Conservation (phyloP, 2,329 filamentous ascomycete genomes). For the Fusarium acutatum region DNA sequence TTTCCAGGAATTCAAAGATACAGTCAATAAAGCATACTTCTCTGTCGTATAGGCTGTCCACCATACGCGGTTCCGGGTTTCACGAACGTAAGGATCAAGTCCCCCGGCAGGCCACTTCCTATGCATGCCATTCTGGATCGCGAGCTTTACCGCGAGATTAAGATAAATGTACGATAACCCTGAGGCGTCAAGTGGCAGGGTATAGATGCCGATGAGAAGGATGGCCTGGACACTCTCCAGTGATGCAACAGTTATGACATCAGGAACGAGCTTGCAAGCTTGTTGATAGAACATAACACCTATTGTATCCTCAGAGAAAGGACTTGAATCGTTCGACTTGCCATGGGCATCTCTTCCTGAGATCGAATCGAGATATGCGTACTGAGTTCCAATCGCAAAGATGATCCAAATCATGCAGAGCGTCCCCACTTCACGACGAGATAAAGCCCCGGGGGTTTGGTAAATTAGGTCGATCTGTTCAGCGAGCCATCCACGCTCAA, state of each 20-base stretch:
- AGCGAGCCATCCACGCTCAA: constrained; percentile 54
- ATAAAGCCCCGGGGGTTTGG: constrained; percentile 48
- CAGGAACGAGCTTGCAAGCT: constrained; percentile 62
- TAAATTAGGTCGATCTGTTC: constrained; percentile 54
- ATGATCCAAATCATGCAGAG: constrained; percentile 57
- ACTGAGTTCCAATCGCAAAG: constrained; percentile 61
- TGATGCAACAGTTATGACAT: constrained; percentile 64
- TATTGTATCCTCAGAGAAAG: constrained; percentile 60
- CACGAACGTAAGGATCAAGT: constrained; percentile 57
- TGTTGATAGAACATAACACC: constrained; percentile 66
- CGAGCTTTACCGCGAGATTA: constrained; percentile 63
- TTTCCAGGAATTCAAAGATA: not conserved
- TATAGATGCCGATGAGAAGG: constrained; percentile 63
- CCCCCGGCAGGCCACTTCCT: constrained; percentile 58
- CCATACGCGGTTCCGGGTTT: constrained; percentile 64
- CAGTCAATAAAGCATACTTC: constrained; percentile 49
- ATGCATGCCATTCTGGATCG: constrained; percentile 69
- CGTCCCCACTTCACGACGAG: constrained; percentile 52
- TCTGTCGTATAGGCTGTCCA: constrained; percentile 67
- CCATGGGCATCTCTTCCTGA: constrained; percentile 29
- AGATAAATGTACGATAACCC: constrained; percentile 66
- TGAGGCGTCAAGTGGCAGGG: constrained; percentile 63
- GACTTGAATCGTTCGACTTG: constrained; percentile 35
- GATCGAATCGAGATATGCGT: constrained; percentile 56
- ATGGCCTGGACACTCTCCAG: constrained; percentile 67